Evolutionary conservation across 129 eudicot genomes (phyloP), one percentile per base, ranked within the genome.

Genomic region (Flaveria robusta): DNA sequence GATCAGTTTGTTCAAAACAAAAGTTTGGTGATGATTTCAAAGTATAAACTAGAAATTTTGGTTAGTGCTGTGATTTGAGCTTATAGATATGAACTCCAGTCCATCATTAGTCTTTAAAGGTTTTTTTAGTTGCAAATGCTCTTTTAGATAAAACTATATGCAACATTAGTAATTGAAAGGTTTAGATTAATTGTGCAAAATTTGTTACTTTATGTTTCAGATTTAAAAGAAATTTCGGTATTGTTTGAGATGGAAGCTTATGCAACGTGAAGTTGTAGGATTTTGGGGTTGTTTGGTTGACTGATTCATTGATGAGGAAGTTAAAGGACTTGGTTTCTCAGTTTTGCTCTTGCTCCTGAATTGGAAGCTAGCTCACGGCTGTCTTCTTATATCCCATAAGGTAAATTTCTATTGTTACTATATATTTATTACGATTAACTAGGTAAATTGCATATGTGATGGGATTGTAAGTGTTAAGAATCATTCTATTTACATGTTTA

Each of bases 221-320:
- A 83, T 79, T 86, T 94, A 89, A 94, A 87, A 85, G 99, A 87
- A 65, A 89, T 89, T 74, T 87, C 88, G 11, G 83, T 86, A 16
- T 66, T 91, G 80, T 84, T 94, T 71, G 97, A 94, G 89, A 80
- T 90, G 3, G 98, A 96, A 4, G 95, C 98, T 29, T 91, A 94
- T 76, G 81, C 90, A 2, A 2, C 90, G 95, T 46, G 99, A 94
- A 79, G 88, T 83, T 80, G 99, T 50, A 80, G 94, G 83, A 86
- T 94, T 79, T 76, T 81, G 71, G 96, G 65, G 99, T 96, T 34
- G 80, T 94, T 77, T 83, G 99, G 78, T 80, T 85, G 76, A 94
- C 99, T 11, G 86, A 86, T 74, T 87, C 89, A 11, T 71, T 94
- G 84, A 81, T 81, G 81, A 74, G 71, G 80, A 81, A 69, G 76